A percentile compares a stretch with the other conserved stretches of the same genome.
Evolutionary conservation across 2,329 filamentous ascomycete species (phyloP).

Genomic region (Pseudohalonectria lignicola): DNA sequence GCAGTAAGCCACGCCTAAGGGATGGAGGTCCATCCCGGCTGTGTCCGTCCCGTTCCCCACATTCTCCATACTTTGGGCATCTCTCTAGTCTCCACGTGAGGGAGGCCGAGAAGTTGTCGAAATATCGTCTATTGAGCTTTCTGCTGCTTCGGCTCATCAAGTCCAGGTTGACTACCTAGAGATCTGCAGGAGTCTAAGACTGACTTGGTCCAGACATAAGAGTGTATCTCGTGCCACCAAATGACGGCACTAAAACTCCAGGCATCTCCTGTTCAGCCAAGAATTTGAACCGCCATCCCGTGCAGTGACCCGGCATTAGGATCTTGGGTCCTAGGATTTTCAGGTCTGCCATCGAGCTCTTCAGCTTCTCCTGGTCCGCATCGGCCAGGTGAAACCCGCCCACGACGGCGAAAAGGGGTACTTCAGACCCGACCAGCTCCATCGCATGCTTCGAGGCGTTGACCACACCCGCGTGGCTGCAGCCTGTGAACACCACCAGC

Average conservation of each 20-base stretch:
- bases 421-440: constrained; percentile 20
- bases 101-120: too few species aligned
- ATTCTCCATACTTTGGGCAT: too few species aligned
- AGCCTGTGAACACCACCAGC: constrained; percentile 43
- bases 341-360: constrained; percentile 34
- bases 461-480: constrained; percentile 43
- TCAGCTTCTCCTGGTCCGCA: constrained; percentile 27
- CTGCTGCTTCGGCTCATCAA: too few species aligned
- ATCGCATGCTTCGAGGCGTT: constrained; percentile 36
- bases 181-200: too few species aligned
- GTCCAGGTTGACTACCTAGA: too few species aligned
- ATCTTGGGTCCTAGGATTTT: constrained; percentile 33
- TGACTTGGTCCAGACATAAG: too few species aligned
- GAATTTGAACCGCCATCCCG: constrained; percentile 43
- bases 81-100: too few species aligned
- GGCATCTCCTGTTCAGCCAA: constrained; percentile 39
- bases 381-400: constrained; percentile 43
- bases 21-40: too few species aligned
- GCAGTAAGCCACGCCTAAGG: too few species aligned
- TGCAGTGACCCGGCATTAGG: constrained; percentile 42
- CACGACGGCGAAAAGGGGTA: constrained; percentile 35
- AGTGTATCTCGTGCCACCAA: constrained; percentile 31
- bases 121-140: too few species aligned
- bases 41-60: too few species aligned
- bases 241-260: constrained; percentile 35